phyloP scores from a whole-genome alignment of 257 asterid genomes.

The Capsicum pubescens region DNA sequence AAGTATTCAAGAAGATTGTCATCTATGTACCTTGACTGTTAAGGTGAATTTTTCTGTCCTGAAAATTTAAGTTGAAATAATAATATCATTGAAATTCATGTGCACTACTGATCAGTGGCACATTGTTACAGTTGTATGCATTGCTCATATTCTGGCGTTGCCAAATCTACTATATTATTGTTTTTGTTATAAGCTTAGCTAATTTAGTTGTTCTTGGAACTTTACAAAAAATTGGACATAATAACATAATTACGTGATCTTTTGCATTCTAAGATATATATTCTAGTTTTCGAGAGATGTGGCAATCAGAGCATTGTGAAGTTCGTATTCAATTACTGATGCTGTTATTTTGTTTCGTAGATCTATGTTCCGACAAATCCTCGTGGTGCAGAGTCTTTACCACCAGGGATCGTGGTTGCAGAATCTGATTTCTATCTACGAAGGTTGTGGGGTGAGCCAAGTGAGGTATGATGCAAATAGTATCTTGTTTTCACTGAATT shows the following conservation, averaged over 20 bases:
- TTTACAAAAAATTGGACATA: background rate
- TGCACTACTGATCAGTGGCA: background rate
- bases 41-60: background rate
- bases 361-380: slow-evolving; percentile 94
- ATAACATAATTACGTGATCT: background rate
- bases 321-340: slow-evolving; percentile 26
- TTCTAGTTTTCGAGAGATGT: background rate
- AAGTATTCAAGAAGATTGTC: slow-evolving; percentile 5
- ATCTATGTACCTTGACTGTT: background rate
- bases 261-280: background rate
- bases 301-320: background rate
- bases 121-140: slow-evolving; percentile 7
- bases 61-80: background rate
- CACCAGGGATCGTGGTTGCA: slow-evolving; percentile 94
- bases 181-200: background rate
- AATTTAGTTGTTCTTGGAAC: background rate
- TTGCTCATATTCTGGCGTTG: background rate
- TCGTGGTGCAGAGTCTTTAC: slow-evolving; percentile 95
- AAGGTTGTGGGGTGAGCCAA: slow-evolving; percentile 99
- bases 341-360: slow-evolving; percentile 44
- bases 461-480: slow-evolving; percentile 58
- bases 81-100: background rate
- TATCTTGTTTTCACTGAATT: background rate
- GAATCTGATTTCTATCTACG: slow-evolving; percentile 88
- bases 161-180: background rate